phyloP scores from a whole-genome alignment of 2,329 filamentous ascomycete species.

The Paracamarosporium sp. region DNA sequence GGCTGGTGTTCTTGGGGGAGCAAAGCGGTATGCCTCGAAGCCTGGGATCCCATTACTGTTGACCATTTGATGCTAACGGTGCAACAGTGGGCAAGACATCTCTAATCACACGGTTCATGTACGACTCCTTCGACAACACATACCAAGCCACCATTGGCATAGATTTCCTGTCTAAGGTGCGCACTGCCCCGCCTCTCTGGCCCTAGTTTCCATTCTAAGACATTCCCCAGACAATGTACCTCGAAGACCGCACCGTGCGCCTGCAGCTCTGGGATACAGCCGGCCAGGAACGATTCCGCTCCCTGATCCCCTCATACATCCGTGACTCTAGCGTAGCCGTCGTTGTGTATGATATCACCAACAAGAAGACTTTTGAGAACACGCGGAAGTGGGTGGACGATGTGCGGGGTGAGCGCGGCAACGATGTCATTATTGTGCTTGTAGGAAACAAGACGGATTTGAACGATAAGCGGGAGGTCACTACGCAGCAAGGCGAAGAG shows the following conservation, averaged over 20 bases:
- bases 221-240: slow-evolving; percentile 87
- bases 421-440: slow-evolving; percentile 98
- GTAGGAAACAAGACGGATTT: slow-evolving; percentile 99
- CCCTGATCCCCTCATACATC: slow-evolving; percentile 97
- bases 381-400: slow-evolving; percentile 99
- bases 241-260: slow-evolving; percentile 96
- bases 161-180: slow-evolving; percentile 96
- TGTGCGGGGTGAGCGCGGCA: slow-evolving; percentile 92
- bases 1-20: slow-evolving; percentile 96
- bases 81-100: slow-evolving; percentile 93
- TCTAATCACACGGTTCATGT: slow-evolving; percentile 99
- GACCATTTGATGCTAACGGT: slow-evolving; percentile 21
- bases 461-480: slow-evolving; percentile 98
- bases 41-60: not conserved
- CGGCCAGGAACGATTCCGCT: slow-evolving; percentile 96
- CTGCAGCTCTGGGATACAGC: slow-evolving; percentile 99
- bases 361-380: slow-evolving; percentile 96
- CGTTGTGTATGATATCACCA: slow-evolving; percentile 98
- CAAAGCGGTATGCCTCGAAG: slow-evolving; percentile 80
- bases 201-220: slow-evolving; percentile 14
- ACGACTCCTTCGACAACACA: slow-evolving; percentile 99
- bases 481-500: slow-evolving; percentile 93
- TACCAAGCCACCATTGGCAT: slow-evolving; percentile 99
- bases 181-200: slow-evolving; percentile 2
- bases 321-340: slow-evolving; percentile 97